Conservation (phyloP, 345 rosid genomes). For the Limnanthes douglasii region DNA sequence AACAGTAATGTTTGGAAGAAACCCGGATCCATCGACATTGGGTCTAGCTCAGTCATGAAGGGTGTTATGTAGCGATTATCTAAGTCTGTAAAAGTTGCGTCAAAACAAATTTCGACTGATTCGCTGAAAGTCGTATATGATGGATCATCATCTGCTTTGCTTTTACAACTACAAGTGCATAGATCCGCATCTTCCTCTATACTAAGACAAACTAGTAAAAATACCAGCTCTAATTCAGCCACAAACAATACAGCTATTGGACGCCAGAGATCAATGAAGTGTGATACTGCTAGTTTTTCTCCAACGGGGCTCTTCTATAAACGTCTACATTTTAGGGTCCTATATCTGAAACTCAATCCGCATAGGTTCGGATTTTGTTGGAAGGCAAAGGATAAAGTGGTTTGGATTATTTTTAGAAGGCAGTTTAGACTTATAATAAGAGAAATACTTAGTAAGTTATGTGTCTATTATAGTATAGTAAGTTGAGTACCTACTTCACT, state of each 20-base stretch:
- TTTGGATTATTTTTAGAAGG: too few relatives aligned
- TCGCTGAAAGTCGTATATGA: conserved; percentile 13
- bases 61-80: conserved; percentile 55
- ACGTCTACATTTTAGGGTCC: conserved; percentile 18
- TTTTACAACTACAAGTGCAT: too few relatives aligned
- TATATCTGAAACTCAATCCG: conserved; percentile 18
- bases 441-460: too few relatives aligned
- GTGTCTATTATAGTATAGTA: too few relatives aligned
- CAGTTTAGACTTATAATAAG: too few relatives aligned
- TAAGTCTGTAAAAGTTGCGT: conserved; percentile 26
- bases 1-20: conserved; percentile 49
- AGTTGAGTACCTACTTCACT: too few relatives aligned
- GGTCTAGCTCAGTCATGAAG: conserved; percentile 44
- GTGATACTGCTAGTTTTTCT: conserved; percentile 13
- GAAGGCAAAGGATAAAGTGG: too few relatives aligned
- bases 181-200: too few relatives aligned
- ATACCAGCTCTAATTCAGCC: neutral
- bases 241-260: neutral
- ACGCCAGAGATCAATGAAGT: too few relatives aligned
- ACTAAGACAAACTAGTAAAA: too few relatives aligned
- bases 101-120: conserved; percentile 18
- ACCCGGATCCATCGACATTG: conserved; percentile 26
- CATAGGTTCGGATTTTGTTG: too few relatives aligned
- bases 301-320: conserved; percentile 26
- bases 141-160: conserved; percentile 6